These are phyloP conservation scores for Yamadazyma paraphyllophila DNA, from an alignment of 805 yeast genomes.

Conservation along the genomic window DNA sequence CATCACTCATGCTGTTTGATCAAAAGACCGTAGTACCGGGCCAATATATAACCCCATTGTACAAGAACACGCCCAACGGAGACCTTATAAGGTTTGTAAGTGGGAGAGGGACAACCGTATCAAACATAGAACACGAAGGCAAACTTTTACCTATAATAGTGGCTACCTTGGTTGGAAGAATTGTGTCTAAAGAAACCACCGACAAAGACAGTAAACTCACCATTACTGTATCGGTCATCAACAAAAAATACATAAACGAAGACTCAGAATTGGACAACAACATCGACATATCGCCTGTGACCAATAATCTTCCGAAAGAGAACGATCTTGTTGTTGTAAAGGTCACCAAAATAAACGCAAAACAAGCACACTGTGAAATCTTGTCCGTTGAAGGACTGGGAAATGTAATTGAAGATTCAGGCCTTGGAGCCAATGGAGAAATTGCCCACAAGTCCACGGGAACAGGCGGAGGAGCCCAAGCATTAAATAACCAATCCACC, in stretches of 20 bases:
- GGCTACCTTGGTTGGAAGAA: slow-evolving; percentile 65
- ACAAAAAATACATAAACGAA: not conserved
- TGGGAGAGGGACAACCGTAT: slow-evolving; percentile 64
- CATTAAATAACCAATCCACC: slow-evolving; percentile 30
- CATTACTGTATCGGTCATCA: slow-evolving; percentile 11
- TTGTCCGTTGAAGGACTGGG: slow-evolving; percentile 61
- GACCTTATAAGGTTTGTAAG: slow-evolving; percentile 45
- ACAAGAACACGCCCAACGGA: slow-evolving; percentile 31
- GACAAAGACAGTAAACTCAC: slow-evolving; percentile 15
- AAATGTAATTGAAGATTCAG: slow-evolving; percentile 56
- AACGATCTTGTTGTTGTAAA: slow-evolving; percentile 79
- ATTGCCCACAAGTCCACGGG: slow-evolving; percentile 37
- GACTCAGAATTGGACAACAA: not conserved
- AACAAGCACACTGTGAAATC: slow-evolving; percentile 79
- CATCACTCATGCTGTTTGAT: not conserved
- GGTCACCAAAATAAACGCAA: slow-evolving; percentile 62
- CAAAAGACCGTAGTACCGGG: slow-evolving; percentile 63
- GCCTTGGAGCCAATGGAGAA: slow-evolving; percentile 58
- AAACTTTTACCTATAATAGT: slow-evolving; percentile 43
- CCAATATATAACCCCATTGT: slow-evolving; percentile 63
- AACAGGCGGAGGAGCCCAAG: slow-evolving; percentile 55
- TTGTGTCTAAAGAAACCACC: slow-evolving; percentile 27
- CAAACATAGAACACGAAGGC: slow-evolving; percentile 40
- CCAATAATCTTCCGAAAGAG: slow-evolving; percentile 70
- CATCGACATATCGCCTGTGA: slow-evolving; percentile 16